Conservation (phyloP, 2,329 filamentous ascomycete genomes). For the Colletotrichum sidae region DNA sequence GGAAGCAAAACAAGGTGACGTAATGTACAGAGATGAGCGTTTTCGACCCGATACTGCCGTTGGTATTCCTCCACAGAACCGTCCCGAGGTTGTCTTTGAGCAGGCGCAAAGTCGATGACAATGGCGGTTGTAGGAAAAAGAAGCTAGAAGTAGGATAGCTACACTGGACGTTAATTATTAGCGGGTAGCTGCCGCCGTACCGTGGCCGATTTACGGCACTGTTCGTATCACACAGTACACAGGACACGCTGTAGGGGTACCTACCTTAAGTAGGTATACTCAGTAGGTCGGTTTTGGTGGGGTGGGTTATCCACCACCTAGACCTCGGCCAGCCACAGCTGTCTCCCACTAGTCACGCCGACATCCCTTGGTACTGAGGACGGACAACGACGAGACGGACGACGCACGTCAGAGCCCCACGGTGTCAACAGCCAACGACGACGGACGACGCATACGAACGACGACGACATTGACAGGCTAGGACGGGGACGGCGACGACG, state of each 20-base stretch:
- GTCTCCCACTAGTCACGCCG: neutral
- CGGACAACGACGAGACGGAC: conserved; percentile 1
- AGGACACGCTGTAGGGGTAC: neutral
- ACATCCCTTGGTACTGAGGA: conserved; percentile 29
- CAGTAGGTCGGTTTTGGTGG: conserved; percentile 15
- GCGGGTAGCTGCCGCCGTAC: conserved; percentile 21
- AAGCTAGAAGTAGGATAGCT: conserved; percentile 8
- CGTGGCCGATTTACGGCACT: neutral
- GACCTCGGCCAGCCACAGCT: too few relatives aligned
- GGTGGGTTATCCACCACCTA: conserved; percentile 20
- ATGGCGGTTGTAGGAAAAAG: conserved; percentile 5
- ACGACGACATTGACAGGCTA: too few relatives aligned
- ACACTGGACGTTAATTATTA: conserved; percentile 5
- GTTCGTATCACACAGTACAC: conserved; percentile 5
- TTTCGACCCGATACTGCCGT: neutral
- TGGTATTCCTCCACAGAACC: neutral
- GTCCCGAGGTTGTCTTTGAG: conserved; percentile 10
- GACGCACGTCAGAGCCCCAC: conserved; percentile 11
- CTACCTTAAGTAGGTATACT: neutral
- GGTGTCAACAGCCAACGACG: neutral
- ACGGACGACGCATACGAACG: too few relatives aligned
- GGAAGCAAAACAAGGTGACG: neutral
- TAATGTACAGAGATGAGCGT: neutral
- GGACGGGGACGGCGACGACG: too few relatives aligned
- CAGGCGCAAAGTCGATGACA: conserved; percentile 23